A percentile compares a stretch with the other conserved stretches of the same genome.
Evolutionary conservation across 2,329 filamentous ascomycete genomes (phyloP).

Genomic region (Teratosphaeria viscida): DNA sequence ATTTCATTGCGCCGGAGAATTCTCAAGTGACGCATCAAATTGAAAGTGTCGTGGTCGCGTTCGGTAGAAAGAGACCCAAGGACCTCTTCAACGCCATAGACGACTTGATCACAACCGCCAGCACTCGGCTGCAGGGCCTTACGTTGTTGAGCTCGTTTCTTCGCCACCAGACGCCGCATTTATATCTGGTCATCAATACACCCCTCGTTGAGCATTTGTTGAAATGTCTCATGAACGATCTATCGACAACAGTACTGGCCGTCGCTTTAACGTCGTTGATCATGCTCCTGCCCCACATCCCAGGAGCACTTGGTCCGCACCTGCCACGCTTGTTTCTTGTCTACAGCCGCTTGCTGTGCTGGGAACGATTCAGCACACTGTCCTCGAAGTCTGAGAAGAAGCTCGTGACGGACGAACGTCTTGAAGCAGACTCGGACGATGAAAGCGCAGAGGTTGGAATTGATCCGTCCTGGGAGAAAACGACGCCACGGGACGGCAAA

Average conservation of each 20-base stretch:
- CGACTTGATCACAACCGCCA: conserved; percentile 52
- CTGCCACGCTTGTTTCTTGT: conserved; percentile 70
- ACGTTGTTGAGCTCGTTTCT: conserved; percentile 63
- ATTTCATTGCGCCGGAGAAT: conserved; percentile 31
- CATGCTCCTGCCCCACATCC: conserved; percentile 76
- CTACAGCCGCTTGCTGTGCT: conserved; percentile 69
- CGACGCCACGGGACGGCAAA: conserved; percentile 49
- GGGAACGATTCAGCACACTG: conserved; percentile 47
- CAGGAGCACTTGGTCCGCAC: conserved; percentile 56
- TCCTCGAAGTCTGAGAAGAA: conserved; percentile 24
- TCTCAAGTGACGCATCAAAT: conserved; percentile 39
- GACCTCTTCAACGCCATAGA: conserved; percentile 58
- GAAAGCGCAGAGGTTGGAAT: conserved; percentile 30
- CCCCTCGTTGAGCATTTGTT: conserved; percentile 61
- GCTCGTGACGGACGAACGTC: conserved; percentile 26
- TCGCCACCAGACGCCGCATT: conserved; percentile 65
- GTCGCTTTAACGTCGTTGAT: conserved; percentile 63
- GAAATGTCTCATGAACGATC: conserved; percentile 65
- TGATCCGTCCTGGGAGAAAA: conserved; percentile 52
- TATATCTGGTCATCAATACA: conserved; percentile 63
- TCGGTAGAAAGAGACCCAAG: conserved; percentile 61
- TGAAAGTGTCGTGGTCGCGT: conserved; percentile 42
- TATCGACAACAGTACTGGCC: conserved; percentile 66
- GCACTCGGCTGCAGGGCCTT: conserved; percentile 53
- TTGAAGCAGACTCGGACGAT: conserved; percentile 22